Conservation (phyloP, 1,139 yeast species). For the Scheffersomyces titani region DNA sequence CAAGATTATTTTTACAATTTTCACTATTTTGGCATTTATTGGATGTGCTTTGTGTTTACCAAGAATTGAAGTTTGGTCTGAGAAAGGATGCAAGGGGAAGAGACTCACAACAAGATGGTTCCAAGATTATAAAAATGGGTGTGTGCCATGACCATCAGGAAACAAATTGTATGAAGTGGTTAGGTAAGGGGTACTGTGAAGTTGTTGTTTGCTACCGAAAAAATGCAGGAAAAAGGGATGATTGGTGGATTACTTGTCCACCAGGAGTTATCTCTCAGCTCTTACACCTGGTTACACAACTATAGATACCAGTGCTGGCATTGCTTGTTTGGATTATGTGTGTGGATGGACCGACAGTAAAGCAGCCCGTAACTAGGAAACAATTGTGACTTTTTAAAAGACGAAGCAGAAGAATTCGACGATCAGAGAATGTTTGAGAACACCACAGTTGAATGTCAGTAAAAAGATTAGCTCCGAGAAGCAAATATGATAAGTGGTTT, state of each 20-base stretch:
- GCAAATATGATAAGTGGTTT: no score
- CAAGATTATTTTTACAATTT: background rate
- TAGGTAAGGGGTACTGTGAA: background rate
- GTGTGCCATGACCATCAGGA: background rate
- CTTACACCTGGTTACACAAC: background rate
- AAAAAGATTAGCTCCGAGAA: no score
- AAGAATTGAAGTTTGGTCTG: background rate
- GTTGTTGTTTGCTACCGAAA: background rate
- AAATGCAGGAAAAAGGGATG: background rate
- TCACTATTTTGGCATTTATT: background rate
- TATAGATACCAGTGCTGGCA: background rate
- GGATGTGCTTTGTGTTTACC: background rate
- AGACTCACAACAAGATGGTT: background rate
- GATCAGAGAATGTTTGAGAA: no score
- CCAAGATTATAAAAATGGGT: background rate
- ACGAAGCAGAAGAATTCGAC: no score
- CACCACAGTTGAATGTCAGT: no score
- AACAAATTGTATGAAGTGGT: background rate
- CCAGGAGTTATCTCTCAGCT: background rate
- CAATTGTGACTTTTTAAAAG: no score
- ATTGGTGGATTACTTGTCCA: background rate
- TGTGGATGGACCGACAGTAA: no score
- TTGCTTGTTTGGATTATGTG: background rate
- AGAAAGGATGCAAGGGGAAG: background rate
- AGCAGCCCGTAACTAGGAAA: background rate